Percentiles rank a stretch among this genome's conserved stretches.
Conservation (phyloP, 495 filamentous ascomycete species). For the Penicillium tannophilum region DNA sequence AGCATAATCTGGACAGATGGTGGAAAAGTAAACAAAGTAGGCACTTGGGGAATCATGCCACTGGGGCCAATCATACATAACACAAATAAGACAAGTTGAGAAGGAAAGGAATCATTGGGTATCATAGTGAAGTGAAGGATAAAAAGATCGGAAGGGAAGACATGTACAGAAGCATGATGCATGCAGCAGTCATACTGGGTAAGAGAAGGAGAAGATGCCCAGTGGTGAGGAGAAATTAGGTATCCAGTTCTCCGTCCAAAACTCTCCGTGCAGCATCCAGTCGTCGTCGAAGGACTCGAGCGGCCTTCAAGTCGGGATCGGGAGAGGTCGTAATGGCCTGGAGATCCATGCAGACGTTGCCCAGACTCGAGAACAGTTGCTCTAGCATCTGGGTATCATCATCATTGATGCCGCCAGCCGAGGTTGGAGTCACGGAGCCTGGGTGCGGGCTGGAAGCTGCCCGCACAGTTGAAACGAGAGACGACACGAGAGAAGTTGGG, state of each 20-base stretch:
- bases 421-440: conserved; percentile 32
- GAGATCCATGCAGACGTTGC: conserved; percentile 66
- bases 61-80: conserved; percentile 8
- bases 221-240: conserved; percentile 20
- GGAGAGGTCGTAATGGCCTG: conserved; percentile 55
- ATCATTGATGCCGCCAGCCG: conserved; percentile 54
- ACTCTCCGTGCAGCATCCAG: conserved; percentile 73
- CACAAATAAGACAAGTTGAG: not conserved
- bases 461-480: conserved; percentile 43
- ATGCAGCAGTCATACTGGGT: conserved; percentile 16
- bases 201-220: conserved; percentile 10
- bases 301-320: conserved; percentile 58
- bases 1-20: not conserved
- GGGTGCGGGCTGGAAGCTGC: conserved; percentile 43
- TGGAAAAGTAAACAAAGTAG: not conserved
- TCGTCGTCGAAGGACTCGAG: conserved; percentile 62
- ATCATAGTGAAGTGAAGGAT: conserved; percentile 23
- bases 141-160: conserved; percentile 15
- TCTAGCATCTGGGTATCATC: conserved; percentile 79
- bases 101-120: conserved; percentile 22
- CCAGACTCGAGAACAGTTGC: conserved; percentile 70
- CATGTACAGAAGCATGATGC: conserved; percentile 17
- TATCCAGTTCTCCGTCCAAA: conserved; percentile 65
- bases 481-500: conserved; percentile 40
- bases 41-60: not conserved